Base-by-base conservation (phyloP, 2,329 filamentous ascomycete species). In the Pseudogymnoascus sp. region DNA sequence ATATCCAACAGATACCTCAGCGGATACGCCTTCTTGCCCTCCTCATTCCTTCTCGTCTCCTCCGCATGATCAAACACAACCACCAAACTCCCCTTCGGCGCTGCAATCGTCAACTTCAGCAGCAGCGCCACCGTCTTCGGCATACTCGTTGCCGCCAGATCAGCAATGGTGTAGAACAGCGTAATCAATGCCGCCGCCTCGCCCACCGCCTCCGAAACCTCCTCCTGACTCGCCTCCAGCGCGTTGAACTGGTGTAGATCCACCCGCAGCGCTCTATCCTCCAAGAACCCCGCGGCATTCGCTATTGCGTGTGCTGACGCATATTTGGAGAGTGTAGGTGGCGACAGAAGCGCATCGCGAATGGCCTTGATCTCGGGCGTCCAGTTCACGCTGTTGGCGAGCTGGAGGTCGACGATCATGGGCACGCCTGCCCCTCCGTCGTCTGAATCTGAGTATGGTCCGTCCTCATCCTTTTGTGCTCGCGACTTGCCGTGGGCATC, bases 1-100 rank as follows among this genome's bases (percentile, higher is more conserved):
- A 94, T 89, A 69, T 97, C 88, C 2, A 99, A 78, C n/a, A 99
- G 78, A 87, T 92, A 97, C 69, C 90, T 87, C 92, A 97, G 97
- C 0, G 93, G 93, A 72, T 97, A 97, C 64, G 82, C 85, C 65
- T 83, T 82, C 7, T 36, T 37, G 9, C 58, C 77, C 64, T 80
- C 81, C 3, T 21, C 21, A 21, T 83, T 82, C 7, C 25, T 37
- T 9, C 58, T 77, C 64, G 80, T 81, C 3, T 87, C 82, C 62
- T 92, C 90, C 0, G 92, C 94, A 74, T 97, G 97, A 73, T 99
- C 93, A 4, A 97, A 87, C 2, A 97, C 89, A 0, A 97, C 82
- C 1, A 97, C 77, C 40, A 93, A 73, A 3, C 90, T 84, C 0
- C 85, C 87, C 0, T 77, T 63, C 0, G 79, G 75, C 2, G 89